Evolutionary conservation across 306 rosid species (phyloP), one percentile per base, ranked within the genome.

Genomic region (Fagus sylvatica): DNA sequence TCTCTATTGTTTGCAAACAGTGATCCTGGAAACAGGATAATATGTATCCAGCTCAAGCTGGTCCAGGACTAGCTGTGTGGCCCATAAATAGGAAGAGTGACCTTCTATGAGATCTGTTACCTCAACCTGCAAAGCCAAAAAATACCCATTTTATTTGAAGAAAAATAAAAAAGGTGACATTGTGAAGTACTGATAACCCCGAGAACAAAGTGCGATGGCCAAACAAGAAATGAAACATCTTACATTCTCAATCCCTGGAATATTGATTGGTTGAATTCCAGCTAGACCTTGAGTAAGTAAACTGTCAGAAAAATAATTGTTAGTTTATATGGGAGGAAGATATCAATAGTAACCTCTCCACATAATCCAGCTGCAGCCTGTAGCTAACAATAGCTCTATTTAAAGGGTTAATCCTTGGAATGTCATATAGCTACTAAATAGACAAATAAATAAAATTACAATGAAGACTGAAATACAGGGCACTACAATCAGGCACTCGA

Each of bases 41-140:
- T 88, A 91, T 5, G 89, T 51, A 55, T 90, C 96, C 78, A 92
- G 77, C 53, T 90, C 92, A 81, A 94, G 91, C 78, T 66, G 85
- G 69, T 89, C 97, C 65, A 94, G 48, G 84, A 94, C 82, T 36
- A 73, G 60, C 49, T 86, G 90, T 40, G 98, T 85, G 30, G 90
- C 85, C 97, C 98, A 94, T 69, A 92, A 78, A 84, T 92, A 92
- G 13, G 98, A 90, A 72, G 98, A 92, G 83, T 94, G 98, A 3
- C 97, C 97, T 72, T 94, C 97, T 5, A 92, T 79, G 72, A 82
- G 86, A 84, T 74, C 86, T 2, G 96, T 87, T 49, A 90, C 91
- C 67, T 94, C 94, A 83, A 94, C 94, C 98, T 94, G 86, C 81
- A 80, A 75, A 78, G 64, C 70, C 83, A 48, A 10, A 32, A 22